Percentiles rank a stretch among this genome's conserved stretches.
Conservation (phyloP, 139 green algal species). For the Tetraselmis chui region DNA sequence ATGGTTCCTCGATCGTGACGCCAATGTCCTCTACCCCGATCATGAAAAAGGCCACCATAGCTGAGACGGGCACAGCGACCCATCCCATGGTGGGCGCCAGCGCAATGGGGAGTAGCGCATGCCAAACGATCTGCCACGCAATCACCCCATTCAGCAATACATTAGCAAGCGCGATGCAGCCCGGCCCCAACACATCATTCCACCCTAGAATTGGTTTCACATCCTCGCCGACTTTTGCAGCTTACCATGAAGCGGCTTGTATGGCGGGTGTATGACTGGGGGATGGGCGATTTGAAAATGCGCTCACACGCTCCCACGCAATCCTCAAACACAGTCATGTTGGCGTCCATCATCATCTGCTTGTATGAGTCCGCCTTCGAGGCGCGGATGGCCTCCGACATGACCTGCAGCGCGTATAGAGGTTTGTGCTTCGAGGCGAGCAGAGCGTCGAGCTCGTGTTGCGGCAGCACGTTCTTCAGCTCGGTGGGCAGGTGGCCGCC, state of each 20-base stretch:
- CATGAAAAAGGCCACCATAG: constrained; percentile 31
- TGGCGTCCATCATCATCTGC: background rate
- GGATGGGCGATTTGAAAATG: constrained; percentile 72
- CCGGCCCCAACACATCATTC: no score
- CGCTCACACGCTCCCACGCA: constrained; percentile 58
- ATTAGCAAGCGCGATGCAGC: no score
- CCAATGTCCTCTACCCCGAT: constrained; percentile 40
- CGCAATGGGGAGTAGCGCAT: constrained; percentile 21
- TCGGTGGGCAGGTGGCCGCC: no score
- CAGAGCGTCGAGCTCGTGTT: constrained; percentile 14
- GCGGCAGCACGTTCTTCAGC: constrained; percentile 19
- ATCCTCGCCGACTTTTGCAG: no score
- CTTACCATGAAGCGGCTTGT: constrained; percentile 6
- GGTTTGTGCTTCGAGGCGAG: constrained; percentile 14
- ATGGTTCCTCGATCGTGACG: constrained; percentile 41
- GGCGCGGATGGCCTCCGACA: constrained; percentile 8
- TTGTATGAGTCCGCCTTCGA: background rate
- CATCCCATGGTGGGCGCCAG: constrained; percentile 21
- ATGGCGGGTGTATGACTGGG: constrained; percentile 53
- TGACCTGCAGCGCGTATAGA: constrained; percentile 21
- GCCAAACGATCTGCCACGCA: constrained; percentile 20
- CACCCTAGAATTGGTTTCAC: no score
- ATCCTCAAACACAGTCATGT: constrained; percentile 60
- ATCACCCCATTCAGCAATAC: no score
- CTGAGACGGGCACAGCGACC: constrained; percentile 17